phyloP scores from a whole-genome alignment of 2,329 filamentous ascomycete species.

The Pseudogymnoascus sp. region DNA sequence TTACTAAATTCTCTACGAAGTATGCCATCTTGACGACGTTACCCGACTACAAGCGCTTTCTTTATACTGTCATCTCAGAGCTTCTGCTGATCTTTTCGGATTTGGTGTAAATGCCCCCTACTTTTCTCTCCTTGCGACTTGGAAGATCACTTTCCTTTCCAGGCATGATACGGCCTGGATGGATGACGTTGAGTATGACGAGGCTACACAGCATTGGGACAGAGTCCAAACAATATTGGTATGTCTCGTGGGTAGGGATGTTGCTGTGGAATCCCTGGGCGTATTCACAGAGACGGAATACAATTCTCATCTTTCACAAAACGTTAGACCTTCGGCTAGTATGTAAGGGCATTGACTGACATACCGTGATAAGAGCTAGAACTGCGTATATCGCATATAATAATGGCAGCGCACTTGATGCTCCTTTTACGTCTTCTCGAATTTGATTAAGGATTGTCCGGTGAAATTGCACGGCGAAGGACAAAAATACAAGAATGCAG shows the following conservation, averaged over 20 bases:
- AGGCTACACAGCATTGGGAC: slow-evolving; percentile 34
- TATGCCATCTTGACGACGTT: neutral
- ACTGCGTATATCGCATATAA: slow-evolving; percentile 31
- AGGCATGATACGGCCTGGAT: slow-evolving; percentile 31
- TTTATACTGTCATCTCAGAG: neutral
- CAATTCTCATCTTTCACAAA: slow-evolving; percentile 38
- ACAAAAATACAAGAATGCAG: slow-evolving; percentile 42
- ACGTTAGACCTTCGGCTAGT: neutral
- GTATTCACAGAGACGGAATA: slow-evolving; percentile 48
- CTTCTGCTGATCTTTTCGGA: slow-evolving; percentile 24
- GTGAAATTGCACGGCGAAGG: slow-evolving; percentile 34
- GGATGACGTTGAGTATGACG: slow-evolving; percentile 30
- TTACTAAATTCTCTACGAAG: neutral
- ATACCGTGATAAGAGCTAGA: slow-evolving; percentile 31
- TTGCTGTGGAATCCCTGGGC: slow-evolving; percentile 33
- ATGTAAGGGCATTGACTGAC: slow-evolving; percentile 12
- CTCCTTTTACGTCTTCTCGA: neutral
- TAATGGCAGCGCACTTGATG: slow-evolving; percentile 17
- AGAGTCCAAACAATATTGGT: slow-evolving; percentile 32
- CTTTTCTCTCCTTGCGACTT: slow-evolving; percentile 16
- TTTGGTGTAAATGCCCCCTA: slow-evolving; percentile 21
- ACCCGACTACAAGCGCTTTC: neutral
- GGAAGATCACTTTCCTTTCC: slow-evolving; percentile 29
- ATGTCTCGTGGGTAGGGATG: slow-evolving; percentile 27
- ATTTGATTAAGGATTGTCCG: slow-evolving; percentile 18